Percentiles rank a stretch among this genome's conserved stretches.
These are phyloP conservation scores for Yamadazyma atlantica DNA, from an alignment of 1,139 yeast genomes.

Conservation along the genomic window DNA sequence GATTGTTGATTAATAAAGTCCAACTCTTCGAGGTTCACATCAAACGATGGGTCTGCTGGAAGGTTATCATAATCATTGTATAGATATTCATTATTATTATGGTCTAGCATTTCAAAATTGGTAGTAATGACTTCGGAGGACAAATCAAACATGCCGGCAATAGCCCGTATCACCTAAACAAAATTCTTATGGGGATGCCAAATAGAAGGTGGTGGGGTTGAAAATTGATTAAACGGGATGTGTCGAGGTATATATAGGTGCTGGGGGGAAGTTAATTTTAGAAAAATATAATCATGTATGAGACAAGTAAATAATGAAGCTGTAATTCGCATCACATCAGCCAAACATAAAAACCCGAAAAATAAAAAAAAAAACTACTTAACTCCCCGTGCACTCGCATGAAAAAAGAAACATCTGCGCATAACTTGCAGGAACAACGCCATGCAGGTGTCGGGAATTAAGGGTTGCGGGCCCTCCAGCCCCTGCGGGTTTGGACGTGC, in stretches of 20 bases:
- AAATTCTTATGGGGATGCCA: not conserved
- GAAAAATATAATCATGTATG: not conserved
- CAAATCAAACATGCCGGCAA: constrained; percentile 13
- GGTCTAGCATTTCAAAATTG: constrained; percentile 16
- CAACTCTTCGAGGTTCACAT: constrained; percentile 9
- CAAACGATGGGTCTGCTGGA: constrained; percentile 4
- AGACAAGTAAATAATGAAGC: not conserved
- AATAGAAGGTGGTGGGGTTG: not conserved
- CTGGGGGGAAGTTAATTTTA: constrained; percentile 1
- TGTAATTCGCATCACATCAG: not conserved
- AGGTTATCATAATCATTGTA: constrained; percentile 7
- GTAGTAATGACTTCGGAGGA: constrained; percentile 13
- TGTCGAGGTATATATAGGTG: constrained; percentile 1
- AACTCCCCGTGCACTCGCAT: not conserved
- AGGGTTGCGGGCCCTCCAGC: not conserved
- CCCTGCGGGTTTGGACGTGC: too few species aligned
- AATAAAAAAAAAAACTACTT: not conserved
- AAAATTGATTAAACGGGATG: not conserved
- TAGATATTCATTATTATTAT: constrained; percentile 12
- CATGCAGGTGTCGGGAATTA: not conserved
- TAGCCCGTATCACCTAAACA: not conserved
- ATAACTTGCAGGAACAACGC: not conserved
- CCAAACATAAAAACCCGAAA: not conserved
- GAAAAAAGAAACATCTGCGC: constrained; percentile 1
- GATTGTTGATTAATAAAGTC: constrained; percentile 4